Percentiles rank a stretch among this genome's conserved stretches.
These are phyloP conservation scores for Lasiosphaeris hirsuta DNA, from an alignment of 495 filamentous ascomycete species.

Conservation along the genomic window DNA sequence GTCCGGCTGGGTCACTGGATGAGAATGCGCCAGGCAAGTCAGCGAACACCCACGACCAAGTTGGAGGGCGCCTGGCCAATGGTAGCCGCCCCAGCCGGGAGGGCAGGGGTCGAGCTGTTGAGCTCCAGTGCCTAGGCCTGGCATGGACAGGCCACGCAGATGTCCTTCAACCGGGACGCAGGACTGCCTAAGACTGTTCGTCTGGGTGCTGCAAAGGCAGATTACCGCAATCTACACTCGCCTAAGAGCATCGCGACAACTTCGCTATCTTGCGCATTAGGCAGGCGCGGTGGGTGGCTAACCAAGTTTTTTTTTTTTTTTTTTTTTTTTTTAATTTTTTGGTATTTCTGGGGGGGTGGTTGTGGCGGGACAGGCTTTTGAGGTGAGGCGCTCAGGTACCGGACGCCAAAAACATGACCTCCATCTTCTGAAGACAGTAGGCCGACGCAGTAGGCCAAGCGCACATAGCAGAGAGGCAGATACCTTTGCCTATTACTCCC, in stretches of 20 bases:
- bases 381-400: background rate
- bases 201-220: background rate
- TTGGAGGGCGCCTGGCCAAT: conserved; percentile 27
- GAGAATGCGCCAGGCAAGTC: conserved; percentile 33
- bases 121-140: conserved; percentile 7
- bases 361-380: too few relatives aligned
- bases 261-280: background rate
- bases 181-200: conserved; percentile 16
- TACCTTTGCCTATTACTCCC: background rate
- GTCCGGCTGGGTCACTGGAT: conserved; percentile 23
- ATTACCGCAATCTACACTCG: background rate
- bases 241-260: background rate
- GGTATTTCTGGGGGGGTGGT: too few relatives aligned
- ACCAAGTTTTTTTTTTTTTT: too few relatives aligned
- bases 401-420: background rate
- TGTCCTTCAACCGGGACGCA: conserved; percentile 5
- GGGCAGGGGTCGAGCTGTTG: conserved; percentile 23
- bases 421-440: too few relatives aligned
- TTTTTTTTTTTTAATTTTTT: too few relatives aligned
- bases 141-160: conserved; percentile 9
- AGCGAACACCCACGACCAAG: conserved; percentile 21
- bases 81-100: conserved; percentile 8
- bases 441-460: background rate
- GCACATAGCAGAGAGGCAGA: background rate
- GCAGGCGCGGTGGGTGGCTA: too few relatives aligned